These are phyloP conservation scores for Aspergillus haitiensis DNA, from an alignment of 495 filamentous ascomycete genomes.

Conservation along the genomic window DNA sequence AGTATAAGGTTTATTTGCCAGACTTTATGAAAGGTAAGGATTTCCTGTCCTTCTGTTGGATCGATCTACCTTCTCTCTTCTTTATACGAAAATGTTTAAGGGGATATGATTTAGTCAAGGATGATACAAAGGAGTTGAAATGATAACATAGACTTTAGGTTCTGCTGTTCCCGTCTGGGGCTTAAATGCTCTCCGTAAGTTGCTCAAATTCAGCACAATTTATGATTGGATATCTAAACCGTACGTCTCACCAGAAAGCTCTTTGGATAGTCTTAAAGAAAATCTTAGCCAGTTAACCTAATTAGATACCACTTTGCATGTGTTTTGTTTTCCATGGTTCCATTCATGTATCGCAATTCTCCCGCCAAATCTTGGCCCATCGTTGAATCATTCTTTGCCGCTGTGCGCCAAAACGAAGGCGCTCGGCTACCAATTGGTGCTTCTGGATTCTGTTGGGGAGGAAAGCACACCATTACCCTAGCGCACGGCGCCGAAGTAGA, in stretches of 20 bases:
- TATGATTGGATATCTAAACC: constrained; percentile 23
- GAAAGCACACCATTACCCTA: constrained; percentile 48
- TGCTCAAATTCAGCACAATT: constrained; percentile 11
- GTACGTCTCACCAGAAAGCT: constrained; percentile 11
- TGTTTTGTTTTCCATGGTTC: constrained; percentile 25
- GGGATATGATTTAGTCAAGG: not conserved
- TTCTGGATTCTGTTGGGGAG: constrained; percentile 64
- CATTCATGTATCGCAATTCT: constrained; percentile 39
- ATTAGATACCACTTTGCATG: constrained; percentile 25
- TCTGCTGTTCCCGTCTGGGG: constrained; percentile 18
- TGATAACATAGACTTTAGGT: constrained; percentile 8
- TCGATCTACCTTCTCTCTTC: not conserved
- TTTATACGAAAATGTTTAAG: not conserved
- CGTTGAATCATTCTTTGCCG: constrained; percentile 47
- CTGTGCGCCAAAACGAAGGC: constrained; percentile 40
- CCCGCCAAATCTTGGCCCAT: constrained; percentile 40
- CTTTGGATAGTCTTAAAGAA: not conserved
- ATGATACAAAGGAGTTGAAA: not conserved
- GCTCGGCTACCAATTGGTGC: constrained; percentile 39
- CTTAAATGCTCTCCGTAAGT: constrained; percentile 13
- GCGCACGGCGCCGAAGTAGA: constrained; percentile 32
- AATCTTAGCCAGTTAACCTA: not conserved
- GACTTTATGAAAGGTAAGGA: constrained; percentile 61
- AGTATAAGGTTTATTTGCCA: constrained; percentile 54
- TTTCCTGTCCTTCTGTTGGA: not conserved